Conservation (phyloP, 2,329 filamentous ascomycete genomes). For the Stagonosporopsis tanaceti region DNA sequence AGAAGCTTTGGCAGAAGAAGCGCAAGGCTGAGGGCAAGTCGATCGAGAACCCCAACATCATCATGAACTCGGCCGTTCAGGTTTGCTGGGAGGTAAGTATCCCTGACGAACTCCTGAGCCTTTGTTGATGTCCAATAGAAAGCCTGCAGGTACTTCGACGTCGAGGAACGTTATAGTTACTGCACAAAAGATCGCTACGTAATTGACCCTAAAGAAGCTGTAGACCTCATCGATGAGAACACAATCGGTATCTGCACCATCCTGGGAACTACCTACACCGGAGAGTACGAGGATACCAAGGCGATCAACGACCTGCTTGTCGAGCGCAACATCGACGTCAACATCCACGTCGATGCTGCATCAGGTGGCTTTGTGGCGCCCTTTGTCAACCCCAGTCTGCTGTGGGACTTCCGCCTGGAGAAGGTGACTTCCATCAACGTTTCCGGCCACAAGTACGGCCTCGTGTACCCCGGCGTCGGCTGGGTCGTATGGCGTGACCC, state of each 20-base stretch:
- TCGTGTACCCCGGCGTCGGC: conserved; percentile 85
- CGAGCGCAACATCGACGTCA: conserved; percentile 76
- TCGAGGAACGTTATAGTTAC: conserved; percentile 84
- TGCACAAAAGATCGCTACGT: conserved; percentile 69
- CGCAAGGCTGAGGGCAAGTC: conserved; percentile 84
- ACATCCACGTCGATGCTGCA: conserved; percentile 94
- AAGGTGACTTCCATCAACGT: conserved; percentile 94
- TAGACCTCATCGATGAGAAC: conserved; percentile 71
- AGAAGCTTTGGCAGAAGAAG: conserved; percentile 90
- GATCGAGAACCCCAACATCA: conserved; percentile 81
- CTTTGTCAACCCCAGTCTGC: conserved; percentile 82
- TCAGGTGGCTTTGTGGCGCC: conserved; percentile 92
- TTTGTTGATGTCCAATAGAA: conserved; percentile 58
- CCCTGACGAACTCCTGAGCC: background rate
- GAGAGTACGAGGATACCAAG: conserved; percentile 91
- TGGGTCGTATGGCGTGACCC: conserved; percentile 89
- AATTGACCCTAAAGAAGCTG: conserved; percentile 69
- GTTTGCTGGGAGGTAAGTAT: conserved; percentile 80
- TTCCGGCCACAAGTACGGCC: conserved; percentile 86
- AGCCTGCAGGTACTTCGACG: conserved; percentile 80
- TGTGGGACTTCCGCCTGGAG: conserved; percentile 91
- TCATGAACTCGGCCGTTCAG: conserved; percentile 96
- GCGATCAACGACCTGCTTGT: conserved; percentile 87
- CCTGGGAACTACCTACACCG: conserved; percentile 91
- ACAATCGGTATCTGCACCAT: conserved; percentile 92